phyloP scores from a whole-genome alignment of 2,329 filamentous ascomycete genomes.

The Gaeumannomyces sp. region DNA sequence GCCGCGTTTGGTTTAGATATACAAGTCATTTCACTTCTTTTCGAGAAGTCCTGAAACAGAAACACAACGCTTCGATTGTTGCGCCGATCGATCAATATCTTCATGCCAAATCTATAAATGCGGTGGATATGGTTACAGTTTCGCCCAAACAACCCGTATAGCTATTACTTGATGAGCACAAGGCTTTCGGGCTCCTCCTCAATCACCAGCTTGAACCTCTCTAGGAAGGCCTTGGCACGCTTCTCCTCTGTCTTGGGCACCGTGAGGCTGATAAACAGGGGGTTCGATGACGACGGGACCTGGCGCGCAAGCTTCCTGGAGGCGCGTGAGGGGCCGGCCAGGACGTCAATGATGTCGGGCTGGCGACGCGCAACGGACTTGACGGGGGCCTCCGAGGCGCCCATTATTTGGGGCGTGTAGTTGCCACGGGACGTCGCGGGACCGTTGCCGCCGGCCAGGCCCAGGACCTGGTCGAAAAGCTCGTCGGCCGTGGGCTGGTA shows the following conservation, averaged over 20 bases:
- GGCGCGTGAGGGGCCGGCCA: constrained; percentile 10
- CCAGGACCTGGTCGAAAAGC: constrained; percentile 84
- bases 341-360: constrained; percentile 67
- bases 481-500: constrained; percentile 67
- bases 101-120: not conserved
- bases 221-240: constrained; percentile 74
- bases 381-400: constrained; percentile 35
- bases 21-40: no score
- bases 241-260: constrained; percentile 77
- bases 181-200: constrained; percentile 74
- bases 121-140: not conserved
- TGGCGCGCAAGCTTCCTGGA: constrained; percentile 2
- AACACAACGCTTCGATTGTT: not conserved
- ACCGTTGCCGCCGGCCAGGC: constrained; percentile 46
- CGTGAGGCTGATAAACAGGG: constrained; percentile 63
- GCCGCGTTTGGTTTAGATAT: no score
- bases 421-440: constrained; percentile 49
- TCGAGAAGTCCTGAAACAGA: not conserved
- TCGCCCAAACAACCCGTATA: not conserved
- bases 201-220: constrained; percentile 77
- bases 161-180: constrained; percentile 36
- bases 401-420: constrained; percentile 67
- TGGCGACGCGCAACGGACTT: constrained; percentile 24
- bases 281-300: not conserved
- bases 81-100: not conserved